Conservation (phyloP, 2,329 filamentous ascomycete species). For the Aaosphaeria arxii region DNA sequence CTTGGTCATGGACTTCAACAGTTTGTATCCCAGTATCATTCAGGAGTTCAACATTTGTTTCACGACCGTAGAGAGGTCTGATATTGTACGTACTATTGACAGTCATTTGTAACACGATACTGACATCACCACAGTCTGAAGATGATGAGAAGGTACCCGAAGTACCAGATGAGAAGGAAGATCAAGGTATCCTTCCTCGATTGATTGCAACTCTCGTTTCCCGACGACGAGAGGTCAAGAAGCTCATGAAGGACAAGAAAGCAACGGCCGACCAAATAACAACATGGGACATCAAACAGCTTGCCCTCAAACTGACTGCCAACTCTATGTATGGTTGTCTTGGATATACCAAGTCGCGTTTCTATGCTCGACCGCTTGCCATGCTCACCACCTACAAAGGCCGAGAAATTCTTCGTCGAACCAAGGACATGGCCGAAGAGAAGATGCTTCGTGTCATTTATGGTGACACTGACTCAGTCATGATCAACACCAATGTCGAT, state of each 20-base stretch:
- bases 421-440: slow-evolving; percentile 91
- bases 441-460: slow-evolving; percentile 94
- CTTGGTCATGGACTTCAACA: slow-evolving; percentile 99
- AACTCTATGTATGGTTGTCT: slow-evolving; percentile 99
- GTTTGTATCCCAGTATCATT: slow-evolving; percentile 95
- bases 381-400: slow-evolving; percentile 97
- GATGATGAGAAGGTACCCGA: slow-evolving; percentile 88
- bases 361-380: slow-evolving; percentile 91
- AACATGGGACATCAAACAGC: slow-evolving; percentile 97
- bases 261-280: slow-evolving; percentile 83
- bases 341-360: slow-evolving; percentile 93
- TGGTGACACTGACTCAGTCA: slow-evolving; percentile 98
- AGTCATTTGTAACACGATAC: slow-evolving; percentile 1
- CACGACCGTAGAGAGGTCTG: slow-evolving; percentile 83
- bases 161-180: slow-evolving; percentile 69
- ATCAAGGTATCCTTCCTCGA: slow-evolving; percentile 80
- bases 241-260: slow-evolving; percentile 90
- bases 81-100: slow-evolving; percentile 55
- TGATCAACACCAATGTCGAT: slow-evolving; percentile 99
- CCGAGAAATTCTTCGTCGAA: slow-evolving; percentile 92
- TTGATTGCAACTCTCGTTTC: slow-evolving; percentile 91
- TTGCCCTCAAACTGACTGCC: slow-evolving; percentile 93
- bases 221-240: slow-evolving; percentile 88
- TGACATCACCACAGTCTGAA: slow-evolving; percentile 52
- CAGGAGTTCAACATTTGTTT: slow-evolving; percentile 99